A percentile compares a stretch with the other conserved stretches of the same genome.
Conservation (phyloP, 2,329 filamentous ascomycete species). For the Ceratocystis diversiconidia region DNA sequence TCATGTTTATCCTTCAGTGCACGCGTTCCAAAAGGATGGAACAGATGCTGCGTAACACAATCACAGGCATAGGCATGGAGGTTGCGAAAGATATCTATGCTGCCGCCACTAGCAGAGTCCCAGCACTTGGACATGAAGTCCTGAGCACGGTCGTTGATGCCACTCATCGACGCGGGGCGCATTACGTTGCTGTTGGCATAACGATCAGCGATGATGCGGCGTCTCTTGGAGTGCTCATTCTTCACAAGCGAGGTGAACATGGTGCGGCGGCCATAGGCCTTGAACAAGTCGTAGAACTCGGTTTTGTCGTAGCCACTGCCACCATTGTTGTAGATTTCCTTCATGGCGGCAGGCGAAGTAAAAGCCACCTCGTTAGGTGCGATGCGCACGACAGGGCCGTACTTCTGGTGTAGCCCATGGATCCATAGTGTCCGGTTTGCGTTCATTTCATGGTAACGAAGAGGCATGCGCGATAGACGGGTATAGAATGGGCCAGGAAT, state of each 20-base stretch:
- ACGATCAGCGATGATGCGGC: slow-evolving; percentile 48
- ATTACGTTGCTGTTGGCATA: slow-evolving; percentile 57
- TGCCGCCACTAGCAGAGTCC: slow-evolving; percentile 28
- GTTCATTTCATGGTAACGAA: slow-evolving; percentile 44
- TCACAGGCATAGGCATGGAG: slow-evolving; percentile 57
- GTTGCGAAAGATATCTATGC: slow-evolving; percentile 47
- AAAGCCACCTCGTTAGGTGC: slow-evolving; percentile 47
- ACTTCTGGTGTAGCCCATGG: slow-evolving; percentile 40
- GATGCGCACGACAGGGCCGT: slow-evolving; percentile 44
- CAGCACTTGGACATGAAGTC: slow-evolving; percentile 42
- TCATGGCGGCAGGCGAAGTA: slow-evolving; percentile 40
- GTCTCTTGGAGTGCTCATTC: slow-evolving; percentile 48
- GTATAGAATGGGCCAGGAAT: slow-evolving; percentile 37
- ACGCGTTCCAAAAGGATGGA: slow-evolving; percentile 49
- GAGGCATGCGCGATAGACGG: slow-evolving; percentile 34
- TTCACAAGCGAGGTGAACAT: slow-evolving; percentile 47
- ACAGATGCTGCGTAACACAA: slow-evolving; percentile 54
- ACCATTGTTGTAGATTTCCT: slow-evolving; percentile 47
- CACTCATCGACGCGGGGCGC: slow-evolving; percentile 38
- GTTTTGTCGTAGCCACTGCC: slow-evolving; percentile 53
- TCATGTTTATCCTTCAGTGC: slow-evolving; percentile 43
- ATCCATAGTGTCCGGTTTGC: slow-evolving; percentile 41
- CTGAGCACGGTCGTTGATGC: slow-evolving; percentile 42
- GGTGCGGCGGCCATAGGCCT: slow-evolving; percentile 41
- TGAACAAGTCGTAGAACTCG: slow-evolving; percentile 49